These are phyloP conservation scores for Pleurotus tuoliensis DNA, from an alignment of 768 basidiomycete genomes.

Conservation along the genomic window DNA sequence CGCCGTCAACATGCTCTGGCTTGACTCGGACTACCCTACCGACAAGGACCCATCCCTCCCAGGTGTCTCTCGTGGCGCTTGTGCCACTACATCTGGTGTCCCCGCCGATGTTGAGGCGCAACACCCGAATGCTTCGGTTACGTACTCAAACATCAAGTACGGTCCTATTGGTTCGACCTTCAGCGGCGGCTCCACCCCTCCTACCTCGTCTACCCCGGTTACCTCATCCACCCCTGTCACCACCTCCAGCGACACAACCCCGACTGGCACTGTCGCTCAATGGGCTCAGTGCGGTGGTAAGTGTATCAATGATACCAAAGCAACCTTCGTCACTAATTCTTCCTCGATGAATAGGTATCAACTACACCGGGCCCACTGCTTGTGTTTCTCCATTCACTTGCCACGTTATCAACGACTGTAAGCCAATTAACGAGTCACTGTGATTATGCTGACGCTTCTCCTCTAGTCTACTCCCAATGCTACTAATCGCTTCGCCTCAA, in stretches of 20 bases:
- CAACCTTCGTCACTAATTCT: neutral
- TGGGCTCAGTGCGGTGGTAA: conserved; percentile 29
- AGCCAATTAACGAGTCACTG: neutral
- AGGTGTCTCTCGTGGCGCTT: conserved; percentile 48
- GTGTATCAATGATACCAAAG: neutral
- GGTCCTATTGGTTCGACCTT: conserved; percentile 47
- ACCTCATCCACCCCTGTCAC: conserved; percentile 10
- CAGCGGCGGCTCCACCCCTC: conserved; percentile 11
- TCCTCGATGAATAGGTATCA: conserved; percentile 12
- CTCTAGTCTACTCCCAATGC: neutral
- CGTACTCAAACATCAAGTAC: conserved; percentile 53
- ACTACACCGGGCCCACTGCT: conserved; percentile 26
- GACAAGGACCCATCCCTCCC: conserved; percentile 26
- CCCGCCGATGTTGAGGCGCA: conserved; percentile 40
- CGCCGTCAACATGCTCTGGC: conserved; percentile 52
- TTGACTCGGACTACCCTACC: conserved; percentile 47
- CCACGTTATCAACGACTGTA: conserved; percentile 18
- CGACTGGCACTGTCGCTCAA: conserved; percentile 28
- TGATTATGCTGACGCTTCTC: too few species aligned
- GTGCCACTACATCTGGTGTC: conserved; percentile 42
- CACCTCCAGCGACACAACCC: conserved; percentile 17
- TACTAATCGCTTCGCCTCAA: neutral
- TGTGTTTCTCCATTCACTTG: conserved; percentile 27
- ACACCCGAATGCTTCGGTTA: conserved; percentile 37
- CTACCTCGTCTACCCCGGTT: neutral